Base-by-base conservation (phyloP, 768 basidiomycete species). In the Termitomyces sp. region DNA sequence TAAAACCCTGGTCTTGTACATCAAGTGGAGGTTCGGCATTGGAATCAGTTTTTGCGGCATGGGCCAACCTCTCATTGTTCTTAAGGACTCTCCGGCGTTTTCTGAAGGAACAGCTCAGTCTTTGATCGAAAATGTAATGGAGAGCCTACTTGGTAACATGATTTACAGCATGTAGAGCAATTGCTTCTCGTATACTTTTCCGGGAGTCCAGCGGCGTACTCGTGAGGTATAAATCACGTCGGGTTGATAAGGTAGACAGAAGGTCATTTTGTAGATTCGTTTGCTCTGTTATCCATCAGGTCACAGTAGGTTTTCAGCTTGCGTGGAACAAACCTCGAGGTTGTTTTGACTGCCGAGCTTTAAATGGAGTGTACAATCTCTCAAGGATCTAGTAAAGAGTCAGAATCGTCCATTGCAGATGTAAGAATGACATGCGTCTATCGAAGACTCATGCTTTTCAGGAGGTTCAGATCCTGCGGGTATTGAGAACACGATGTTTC, bases 1-100 rank as follows among this genome's bases (percentile, higher is more conserved):
- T 97, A 73, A 98, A 98, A 28, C 96, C 96, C 79, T 98, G 97
- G 68, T 99, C 97, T 73, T 92, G 92, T 15, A 91, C 81, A 59
- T 92, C 85, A 71, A 87, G 84, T 2, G 86, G 86, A 2, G 82
- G 77, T 24, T 83, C 75, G 7, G 74, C 72, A 37, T 79, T 74
- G 1, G 78, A 73, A 51, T 79, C 75, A 16, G 79, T 69, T 69
- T 90, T 87, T 10, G 80, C 72, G 10, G 86, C 84, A 61, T 86
- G 82, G 0, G 90, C 79, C n/a, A 98, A 78, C 41, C 89, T 90
- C 62, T 96, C 93, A 65, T 98, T 98, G 71, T 95, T 98, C 71
- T 95, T 95, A 2, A 98, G 77, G 34, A 99, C 81, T 9, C 84
- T 82, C 18, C 90, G 86, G 22, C 96, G 92, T 65, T 95, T 97